phyloP scores from a whole-genome alignment of 169 alveolate species.

The Plasmodium inui region DNA sequence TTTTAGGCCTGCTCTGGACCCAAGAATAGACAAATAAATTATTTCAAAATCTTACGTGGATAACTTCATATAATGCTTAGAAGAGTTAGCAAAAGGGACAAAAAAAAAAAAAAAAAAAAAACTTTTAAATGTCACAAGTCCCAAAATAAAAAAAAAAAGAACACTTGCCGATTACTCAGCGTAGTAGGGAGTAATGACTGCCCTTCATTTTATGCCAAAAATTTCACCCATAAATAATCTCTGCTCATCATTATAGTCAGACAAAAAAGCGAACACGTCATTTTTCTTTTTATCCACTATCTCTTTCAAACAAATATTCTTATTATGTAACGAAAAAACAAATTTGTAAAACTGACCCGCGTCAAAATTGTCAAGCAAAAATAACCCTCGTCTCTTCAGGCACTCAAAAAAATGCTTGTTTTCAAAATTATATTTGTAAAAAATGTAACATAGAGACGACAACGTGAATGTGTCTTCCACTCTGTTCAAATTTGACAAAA shows the following conservation, averaged over 20 bases:
- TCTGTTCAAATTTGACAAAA: constrained; percentile 37
- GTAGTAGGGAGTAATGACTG: background rate
- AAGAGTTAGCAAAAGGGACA: background rate
- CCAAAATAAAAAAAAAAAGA: background rate
- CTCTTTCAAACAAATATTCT: constrained; percentile 55
- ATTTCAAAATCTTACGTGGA: background rate
- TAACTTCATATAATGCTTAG: background rate
- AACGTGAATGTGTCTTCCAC: constrained; percentile 19
- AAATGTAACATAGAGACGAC: constrained; percentile 61
- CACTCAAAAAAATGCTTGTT: constrained; percentile 43
- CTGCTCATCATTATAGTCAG: constrained; percentile 49
- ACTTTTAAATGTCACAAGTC: background rate
- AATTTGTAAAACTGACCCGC: constrained; percentile 30
- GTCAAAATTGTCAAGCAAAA: constrained; percentile 22
- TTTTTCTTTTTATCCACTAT: constrained; percentile 37
- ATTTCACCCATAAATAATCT: constrained; percentile 34
- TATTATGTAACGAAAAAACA: constrained; percentile 44
- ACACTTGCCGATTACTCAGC: background rate
- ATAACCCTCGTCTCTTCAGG: constrained; percentile 27
- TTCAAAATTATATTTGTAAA: constrained; percentile 51
- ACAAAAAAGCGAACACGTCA: constrained; percentile 23
- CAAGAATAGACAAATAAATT: constrained; percentile 3
- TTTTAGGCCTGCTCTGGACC: background rate
- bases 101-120: background rate
- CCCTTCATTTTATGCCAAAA: constrained; percentile 25